Evolutionary conservation across 2,329 filamentous ascomycete genomes (phyloP).

Genomic region (Phaeosphaeriaceae sp.): DNA sequence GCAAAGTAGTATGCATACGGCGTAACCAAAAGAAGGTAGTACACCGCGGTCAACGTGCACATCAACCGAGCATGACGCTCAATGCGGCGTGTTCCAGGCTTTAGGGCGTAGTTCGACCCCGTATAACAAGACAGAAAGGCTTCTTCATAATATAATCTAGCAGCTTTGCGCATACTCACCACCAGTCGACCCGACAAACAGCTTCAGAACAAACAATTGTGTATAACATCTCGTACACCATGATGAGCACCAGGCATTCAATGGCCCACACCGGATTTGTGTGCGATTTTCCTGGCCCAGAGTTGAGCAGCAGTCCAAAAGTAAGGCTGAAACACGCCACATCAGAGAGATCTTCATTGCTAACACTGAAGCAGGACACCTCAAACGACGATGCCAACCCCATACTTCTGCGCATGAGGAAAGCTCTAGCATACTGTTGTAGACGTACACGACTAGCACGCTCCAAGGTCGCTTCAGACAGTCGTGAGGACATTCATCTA

Average conservation of each 20-base stretch:
- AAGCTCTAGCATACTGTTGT: constrained; percentile 6
- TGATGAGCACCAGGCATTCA: neutral
- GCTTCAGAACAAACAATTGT: neutral
- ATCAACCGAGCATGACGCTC: constrained; percentile 4
- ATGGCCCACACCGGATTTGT: neutral
- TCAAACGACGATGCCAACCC: neutral
- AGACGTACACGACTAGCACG: constrained; percentile 3
- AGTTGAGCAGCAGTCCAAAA: neutral
- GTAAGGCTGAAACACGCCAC: constrained; percentile 3
- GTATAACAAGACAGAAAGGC: neutral
- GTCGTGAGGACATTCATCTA: constrained; percentile 2
- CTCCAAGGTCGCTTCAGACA: neutral
- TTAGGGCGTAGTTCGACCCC: neutral
- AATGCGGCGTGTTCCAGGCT: neutral
- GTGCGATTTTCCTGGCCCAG: neutral
- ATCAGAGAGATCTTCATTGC: neutral
- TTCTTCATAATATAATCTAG: neutral
- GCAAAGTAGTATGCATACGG: constrained; percentile 1
- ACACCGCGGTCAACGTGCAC: constrained; percentile 3
- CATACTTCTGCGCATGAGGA: constrained; percentile 6
- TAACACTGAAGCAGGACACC: constrained; percentile 3
- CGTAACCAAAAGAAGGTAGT: constrained; percentile 3
- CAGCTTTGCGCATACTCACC: neutral
- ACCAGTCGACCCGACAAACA: neutral
- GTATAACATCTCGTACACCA: neutral